Evolutionary conservation across 441 rosid genomes (phyloP).

Genomic region (Aquilaria agallochum): DNA sequence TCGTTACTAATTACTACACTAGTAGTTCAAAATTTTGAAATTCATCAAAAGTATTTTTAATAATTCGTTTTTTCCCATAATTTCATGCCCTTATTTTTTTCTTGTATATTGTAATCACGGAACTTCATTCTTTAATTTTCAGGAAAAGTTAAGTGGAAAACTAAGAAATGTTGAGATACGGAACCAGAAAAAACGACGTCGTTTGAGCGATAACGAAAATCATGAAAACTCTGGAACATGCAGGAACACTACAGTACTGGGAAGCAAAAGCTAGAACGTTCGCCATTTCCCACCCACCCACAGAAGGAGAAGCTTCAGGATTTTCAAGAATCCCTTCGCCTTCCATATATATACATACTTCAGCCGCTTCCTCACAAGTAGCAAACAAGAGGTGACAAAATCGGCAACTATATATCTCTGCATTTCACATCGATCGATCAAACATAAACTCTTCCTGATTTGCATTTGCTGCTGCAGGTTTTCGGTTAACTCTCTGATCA

Average conservation of each 20-base stretch:
- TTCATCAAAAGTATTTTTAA: too few species aligned
- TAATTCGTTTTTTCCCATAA: too few species aligned
- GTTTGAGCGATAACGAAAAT: not conserved
- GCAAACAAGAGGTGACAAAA: not conserved
- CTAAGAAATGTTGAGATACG: too few species aligned
- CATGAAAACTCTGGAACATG: conserved; percentile 24
- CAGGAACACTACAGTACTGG: conserved; percentile 12
- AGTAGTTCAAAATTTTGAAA: too few species aligned
- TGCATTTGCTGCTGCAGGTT: not conserved
- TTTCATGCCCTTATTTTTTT: too few species aligned
- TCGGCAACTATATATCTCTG: not conserved
- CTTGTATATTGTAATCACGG: too few species aligned
- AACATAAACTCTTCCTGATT: not conserved
- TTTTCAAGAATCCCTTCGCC: conserved; percentile 22
- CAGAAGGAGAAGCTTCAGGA: conserved; percentile 1
- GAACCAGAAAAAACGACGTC: not conserved
- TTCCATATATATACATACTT: not conserved
- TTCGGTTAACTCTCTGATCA: not conserved
- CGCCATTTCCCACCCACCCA: conserved; percentile 20
- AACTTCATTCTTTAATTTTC: too few species aligned
- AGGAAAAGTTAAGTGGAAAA: too few species aligned
- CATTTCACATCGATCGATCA: too few species aligned
- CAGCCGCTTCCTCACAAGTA: not conserved
- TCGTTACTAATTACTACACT: too few species aligned
- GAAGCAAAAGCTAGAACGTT: conserved; percentile 31